Evolutionary conservation across 192 early-diverging fungal genomes (phyloP), one percentile per base, ranked within the genome.

Genomic region (Rhizoclosmatium sp.): DNA sequence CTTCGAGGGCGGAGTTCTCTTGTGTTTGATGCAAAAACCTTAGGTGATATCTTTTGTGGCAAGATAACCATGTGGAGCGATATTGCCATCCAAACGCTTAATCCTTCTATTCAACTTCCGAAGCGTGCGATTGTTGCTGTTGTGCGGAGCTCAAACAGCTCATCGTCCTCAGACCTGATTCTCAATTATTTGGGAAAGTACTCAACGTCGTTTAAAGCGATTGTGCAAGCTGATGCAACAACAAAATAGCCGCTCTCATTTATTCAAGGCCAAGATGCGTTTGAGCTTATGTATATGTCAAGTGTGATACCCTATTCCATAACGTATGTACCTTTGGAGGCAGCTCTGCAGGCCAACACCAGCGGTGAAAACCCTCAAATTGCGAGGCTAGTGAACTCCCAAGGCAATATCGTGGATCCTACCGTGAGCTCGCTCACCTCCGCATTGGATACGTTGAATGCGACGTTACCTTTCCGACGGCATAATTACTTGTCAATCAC

Each of bases 281-380:
- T 71, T 56, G 69, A 71, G 40, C 12, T 12, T 16, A 71, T 71
- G 69, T 71, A 71, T 47, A n/a, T 71, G 48, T 49, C 69, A 40
- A n/a, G 16, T n/a, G 21, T 47, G 16, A 58, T 41, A 31, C 21
- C 40, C 5, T 31, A 71, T 56, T 71, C 69, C 4, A 71, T 71
- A 7, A 56, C 69, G 12, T 71, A 56, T 40, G 56, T 47, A 7
- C 10, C 48, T 12, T 7, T 49, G 16, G 69, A 71, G 47, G 69
- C 69, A 31, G 69, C 39, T 4, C 7, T 10, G 10, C 23, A 58
- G 7, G 46, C 69, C 0, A 4, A 31, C 3, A 4, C 46, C 3
- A 48, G 49, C 40, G 69, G 69, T 4, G 16, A 56, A n/a, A 71
- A 0, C 7, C 49, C 39, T 4, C 12, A 4, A 23, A 19, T 48